Evolutionary conservation across 2,329 filamentous ascomycete species (phyloP).

Genomic region (Domatiomyces globalis): DNA sequence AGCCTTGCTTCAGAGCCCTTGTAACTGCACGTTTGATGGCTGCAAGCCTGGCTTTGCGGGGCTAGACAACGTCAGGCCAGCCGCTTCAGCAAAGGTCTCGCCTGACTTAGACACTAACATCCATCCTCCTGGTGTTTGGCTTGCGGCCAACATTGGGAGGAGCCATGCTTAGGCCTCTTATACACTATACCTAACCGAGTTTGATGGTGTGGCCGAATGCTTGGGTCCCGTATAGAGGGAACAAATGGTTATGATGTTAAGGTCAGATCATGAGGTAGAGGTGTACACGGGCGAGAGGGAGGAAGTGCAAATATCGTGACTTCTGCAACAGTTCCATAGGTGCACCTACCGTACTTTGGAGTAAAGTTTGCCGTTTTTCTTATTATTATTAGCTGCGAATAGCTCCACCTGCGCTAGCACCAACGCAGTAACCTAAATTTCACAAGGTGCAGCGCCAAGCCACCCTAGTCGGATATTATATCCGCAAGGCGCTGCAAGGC

Average conservation of each 20-base stretch:
- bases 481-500: not conserved
- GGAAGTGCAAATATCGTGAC: not conserved
- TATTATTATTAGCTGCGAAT: not conserved
- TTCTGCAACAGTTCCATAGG: not conserved
- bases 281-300: not conserved
- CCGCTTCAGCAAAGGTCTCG: too few species aligned
- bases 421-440: not conserved
- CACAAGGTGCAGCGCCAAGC: not conserved
- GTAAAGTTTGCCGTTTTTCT: not conserved
- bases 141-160: not conserved
- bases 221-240: not conserved
- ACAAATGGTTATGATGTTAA: not conserved
- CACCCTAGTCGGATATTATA: not conserved
- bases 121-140: not conserved
- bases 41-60: not conserved
- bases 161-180: not conserved
- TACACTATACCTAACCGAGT: not conserved
- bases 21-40: not conserved
- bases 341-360: too few species aligned
- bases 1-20: not conserved
- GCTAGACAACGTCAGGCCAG: not conserved
- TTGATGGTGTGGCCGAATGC: not conserved
- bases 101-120: not conserved
- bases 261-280: not conserved
- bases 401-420: not conserved